Percentiles rank a stretch among this genome's conserved stretches.
phyloP scores from a whole-genome alignment of 768 basidiomycete genomes.

The Trichaptum fuscoviolaceum region DNA sequence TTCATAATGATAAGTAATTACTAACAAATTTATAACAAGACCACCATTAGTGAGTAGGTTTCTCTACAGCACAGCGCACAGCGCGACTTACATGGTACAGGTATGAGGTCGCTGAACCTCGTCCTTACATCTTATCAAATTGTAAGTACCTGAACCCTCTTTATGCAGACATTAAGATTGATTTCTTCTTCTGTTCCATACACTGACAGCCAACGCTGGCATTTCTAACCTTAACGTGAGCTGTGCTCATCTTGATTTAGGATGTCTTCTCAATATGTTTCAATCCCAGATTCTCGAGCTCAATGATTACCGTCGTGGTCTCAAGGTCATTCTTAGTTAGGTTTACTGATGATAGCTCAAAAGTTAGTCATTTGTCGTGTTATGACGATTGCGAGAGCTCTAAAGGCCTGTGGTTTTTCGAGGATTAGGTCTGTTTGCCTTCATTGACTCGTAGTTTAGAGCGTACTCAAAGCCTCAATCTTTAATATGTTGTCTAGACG shows the following conservation, averaged over 20 bases:
- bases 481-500: too few species aligned
- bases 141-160: not conserved
- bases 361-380: too few species aligned
- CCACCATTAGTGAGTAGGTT: too few species aligned
- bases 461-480: too few species aligned
- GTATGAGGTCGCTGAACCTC: not conserved
- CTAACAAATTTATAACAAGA: too few species aligned
- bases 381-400: too few species aligned
- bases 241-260: not conserved
- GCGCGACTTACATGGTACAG: not conserved
- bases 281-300: not conserved
- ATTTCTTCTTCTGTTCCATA: not conserved
- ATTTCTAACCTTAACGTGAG: not conserved
- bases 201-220: not conserved
- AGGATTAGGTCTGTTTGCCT: too few species aligned
- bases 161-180: not conserved
- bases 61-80: too few species aligned
- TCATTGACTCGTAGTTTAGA: too few species aligned
- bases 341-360: not conserved
- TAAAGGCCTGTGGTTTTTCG: too few species aligned
- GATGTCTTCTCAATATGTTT: not conserved
- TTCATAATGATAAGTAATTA: not conserved
- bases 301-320: not conserved
- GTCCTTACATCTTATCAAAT: not conserved
- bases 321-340: not conserved